Evolutionary conservation across 2,329 filamentous ascomycete genomes (phyloP), one percentile per base, ranked within the genome.

Genomic region (Arthrobotrys musiformis): DNA sequence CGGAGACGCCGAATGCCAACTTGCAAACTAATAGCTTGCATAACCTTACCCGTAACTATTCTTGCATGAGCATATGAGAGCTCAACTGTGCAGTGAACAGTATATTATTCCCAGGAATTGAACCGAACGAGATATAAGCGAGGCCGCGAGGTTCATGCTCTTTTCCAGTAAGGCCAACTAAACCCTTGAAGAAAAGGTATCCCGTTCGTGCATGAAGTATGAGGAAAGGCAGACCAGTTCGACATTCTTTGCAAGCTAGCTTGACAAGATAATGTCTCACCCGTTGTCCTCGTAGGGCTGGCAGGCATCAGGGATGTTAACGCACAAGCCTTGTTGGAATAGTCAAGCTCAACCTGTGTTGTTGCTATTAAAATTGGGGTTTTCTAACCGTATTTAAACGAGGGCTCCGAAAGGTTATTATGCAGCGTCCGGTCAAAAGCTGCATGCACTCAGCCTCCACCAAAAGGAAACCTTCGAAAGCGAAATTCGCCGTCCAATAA

Each of bases 371-470:
- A 52, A 54, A 73, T 30, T n/a, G 61, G 60, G 42, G 19, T 66
- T 58, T 11, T 58, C 73, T 77, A 77, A 77, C 73, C 61, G 24
- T 24, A 70, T 77, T 70, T 54, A 70, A 77, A 70, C 73, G 73
- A 67, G 52, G 9, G 13, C 66, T 48, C 64, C 64, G 72, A 70
- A 58, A 64, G 30, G 48, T 70, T 42, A 63, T 54, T 54, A 54
- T 54, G 50, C 54, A 60, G 54, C 52, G n/a, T 37, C 46, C 35
- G n/a, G 26, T 60, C 42, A 30, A 40, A 17, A 22, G 60, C 60
- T 67, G 73, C 73, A 77, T 77, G 73, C 73, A 77, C 73, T 70
- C 73, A 77, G 73, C 73, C 73, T 62, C 73, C 73, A 70, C 73
- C 64, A 73, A 67, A 63, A 19, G 46, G 35, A 56, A 58, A 61